These are phyloP conservation scores for Alectoria sarmentosa DNA, from an alignment of 495 filamentous ascomycete genomes.

Conservation along the genomic window DNA sequence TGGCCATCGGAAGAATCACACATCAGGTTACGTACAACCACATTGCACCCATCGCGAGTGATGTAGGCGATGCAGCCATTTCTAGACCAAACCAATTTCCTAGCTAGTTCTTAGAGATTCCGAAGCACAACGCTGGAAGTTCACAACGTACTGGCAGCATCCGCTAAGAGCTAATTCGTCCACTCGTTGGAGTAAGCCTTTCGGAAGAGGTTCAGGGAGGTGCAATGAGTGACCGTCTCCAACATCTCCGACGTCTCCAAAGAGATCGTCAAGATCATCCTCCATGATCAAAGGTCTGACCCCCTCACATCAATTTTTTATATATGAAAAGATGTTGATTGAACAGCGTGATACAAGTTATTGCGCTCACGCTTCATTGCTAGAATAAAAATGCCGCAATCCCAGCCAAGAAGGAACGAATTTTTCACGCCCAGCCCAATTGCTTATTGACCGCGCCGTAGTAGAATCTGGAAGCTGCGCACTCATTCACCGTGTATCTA, in stretches of 20 bases:
- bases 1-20: conserved; percentile 61
- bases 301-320: not conserved
- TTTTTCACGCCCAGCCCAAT: not conserved
- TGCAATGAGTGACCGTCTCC: conserved; percentile 51
- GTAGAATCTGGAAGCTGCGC: not conserved
- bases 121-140: not conserved
- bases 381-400: not conserved
- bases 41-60: conserved; percentile 54
- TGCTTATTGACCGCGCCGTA: not conserved
- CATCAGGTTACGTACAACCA: conserved; percentile 65
- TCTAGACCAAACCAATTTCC: conserved; percentile 84
- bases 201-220: conserved; percentile 47
- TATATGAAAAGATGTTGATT: too few relatives aligned
- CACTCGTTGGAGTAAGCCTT: conserved; percentile 62
- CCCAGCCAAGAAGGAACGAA: not conserved
- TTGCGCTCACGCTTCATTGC: not conserved
- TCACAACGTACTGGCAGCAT: conserved; percentile 68
- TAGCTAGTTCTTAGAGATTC: conserved; percentile 34
- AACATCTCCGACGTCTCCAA: conserved; percentile 37
- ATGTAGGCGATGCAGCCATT: conserved; percentile 82
- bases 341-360: not conserved
- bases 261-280: conserved; percentile 67
- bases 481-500: not conserved
- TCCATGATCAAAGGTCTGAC: conserved; percentile 46
- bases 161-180: conserved; percentile 73